Base-by-base conservation (phyloP, 306 rosid species). In the Cicer arietinum region DNA sequence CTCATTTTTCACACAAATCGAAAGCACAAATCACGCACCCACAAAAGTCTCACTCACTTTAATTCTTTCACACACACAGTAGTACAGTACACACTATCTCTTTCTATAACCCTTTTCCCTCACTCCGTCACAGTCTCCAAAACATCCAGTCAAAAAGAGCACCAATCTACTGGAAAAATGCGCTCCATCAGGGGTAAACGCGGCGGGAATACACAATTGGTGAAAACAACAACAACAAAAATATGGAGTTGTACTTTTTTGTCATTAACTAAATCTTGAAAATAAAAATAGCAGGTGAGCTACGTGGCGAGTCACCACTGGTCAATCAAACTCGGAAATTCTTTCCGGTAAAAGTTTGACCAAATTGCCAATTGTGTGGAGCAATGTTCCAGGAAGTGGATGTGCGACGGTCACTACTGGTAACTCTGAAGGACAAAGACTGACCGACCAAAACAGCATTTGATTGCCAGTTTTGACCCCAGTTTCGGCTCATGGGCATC, bases 381-480 rank as follows among this genome's bases (percentile, higher is more conserved):
- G 13, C 95, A 4, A 92, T 88, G 88, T 94, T 94, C 97, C 97
- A 90, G 0, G 97, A 94, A 30, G 99, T 94, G 43, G 97, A 94
- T 41, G 88, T 82, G 43, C 99, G 89, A 0, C 97, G 80, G 85
- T 94, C 99, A 8, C 97, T 90, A 64, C 81, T 88, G 17, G 90
- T 83, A 53, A 94, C 89, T 30, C 97, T 53, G 47, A 94, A 92
- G 0, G 95, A 94, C 64, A 94, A 48, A 0, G 97, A 20, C 54
- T 94, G 96, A 1, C 96, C 96, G 41, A 84, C 95, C 76, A 94
- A 75, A 8, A 87, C 96, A 0, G 96, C 80, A 77, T 91, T 94
- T 8, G 98, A 94, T 82, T 94, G 96, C 98, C 98, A 94, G 58
- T 94, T 94, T 56, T 94, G 97, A 22, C 98, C 98, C 98, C 97